phyloP scores from a whole-genome alignment of 2,329 filamentous ascomycete genomes.

The Juglanconis juglandina region DNA sequence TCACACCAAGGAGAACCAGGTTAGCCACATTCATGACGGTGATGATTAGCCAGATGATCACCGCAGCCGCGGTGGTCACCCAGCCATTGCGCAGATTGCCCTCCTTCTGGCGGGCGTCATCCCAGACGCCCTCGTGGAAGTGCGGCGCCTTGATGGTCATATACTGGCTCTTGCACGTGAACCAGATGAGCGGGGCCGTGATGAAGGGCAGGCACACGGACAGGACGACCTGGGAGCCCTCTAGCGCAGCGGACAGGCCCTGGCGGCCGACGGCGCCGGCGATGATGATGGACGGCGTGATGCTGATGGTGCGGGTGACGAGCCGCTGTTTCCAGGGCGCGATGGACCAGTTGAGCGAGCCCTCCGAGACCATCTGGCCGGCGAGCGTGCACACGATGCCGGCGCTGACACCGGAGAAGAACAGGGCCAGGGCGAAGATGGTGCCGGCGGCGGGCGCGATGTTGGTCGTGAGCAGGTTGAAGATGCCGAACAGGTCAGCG shows the following conservation, averaged over 20 bases:
- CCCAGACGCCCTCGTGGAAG: conserved; percentile 16
- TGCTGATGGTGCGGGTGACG: conserved; percentile 27
- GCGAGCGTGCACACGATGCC: conserved; percentile 75
- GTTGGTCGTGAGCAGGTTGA: conserved; percentile 49
- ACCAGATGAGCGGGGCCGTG: conserved; percentile 27
- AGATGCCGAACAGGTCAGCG: conserved; percentile 68
- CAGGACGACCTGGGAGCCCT: conserved; percentile 26
- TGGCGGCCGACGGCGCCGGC: conserved; percentile 26
- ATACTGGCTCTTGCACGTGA: conserved; percentile 25
- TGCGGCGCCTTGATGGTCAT: conserved; percentile 49
- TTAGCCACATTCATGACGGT: conserved; percentile 75
- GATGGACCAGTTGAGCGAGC: conserved; percentile 55
- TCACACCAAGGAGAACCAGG: conserved; percentile 60
- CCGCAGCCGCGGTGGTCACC: conserved; percentile 30
- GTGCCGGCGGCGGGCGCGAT: conserved; percentile 68
- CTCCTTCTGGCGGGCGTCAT: conserved; percentile 12
- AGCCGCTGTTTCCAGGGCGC: conserved; percentile 27
- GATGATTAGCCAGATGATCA: conserved; percentile 61
- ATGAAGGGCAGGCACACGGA: conserved; percentile 28
- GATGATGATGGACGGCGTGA: conserved; percentile 28
- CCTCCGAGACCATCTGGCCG: conserved; percentile 70
- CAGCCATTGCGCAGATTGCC: conserved; percentile 21
- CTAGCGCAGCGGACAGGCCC: conserved; percentile 27
- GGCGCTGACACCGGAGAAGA: conserved; percentile 64
- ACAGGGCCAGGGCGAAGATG: conserved; percentile 66